These are phyloP conservation scores for Salvia sclarea DNA, from an alignment of 305 asterid species.

Conservation along the genomic window DNA sequence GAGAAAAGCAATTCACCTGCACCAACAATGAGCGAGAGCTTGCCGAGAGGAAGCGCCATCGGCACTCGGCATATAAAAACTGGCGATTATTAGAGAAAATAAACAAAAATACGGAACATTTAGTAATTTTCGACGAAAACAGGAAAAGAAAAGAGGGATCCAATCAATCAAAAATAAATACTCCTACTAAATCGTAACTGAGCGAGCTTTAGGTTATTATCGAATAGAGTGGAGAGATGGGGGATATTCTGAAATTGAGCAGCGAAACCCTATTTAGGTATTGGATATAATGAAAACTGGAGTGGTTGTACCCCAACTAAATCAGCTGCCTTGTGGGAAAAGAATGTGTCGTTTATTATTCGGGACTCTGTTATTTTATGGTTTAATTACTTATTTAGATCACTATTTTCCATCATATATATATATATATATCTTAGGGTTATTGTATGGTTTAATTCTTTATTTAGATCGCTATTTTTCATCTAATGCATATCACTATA, in stretches of 20 bases:
- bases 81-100: slow-evolving; percentile 19
- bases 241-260: slow-evolving; percentile 13
- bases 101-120: slow-evolving; percentile 28
- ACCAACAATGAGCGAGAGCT: slow-evolving; percentile 79
- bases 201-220: not conserved
- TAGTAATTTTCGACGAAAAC: no score
- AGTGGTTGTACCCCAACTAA: slow-evolving; percentile 15
- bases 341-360: not conserved
- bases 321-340: not conserved
- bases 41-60: slow-evolving; percentile 90
- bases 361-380: not conserved
- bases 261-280: slow-evolving; percentile 39
- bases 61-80: slow-evolving; percentile 29
- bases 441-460: no score
- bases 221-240: slow-evolving; percentile 1
- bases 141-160: not conserved
- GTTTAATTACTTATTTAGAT: not conserved
- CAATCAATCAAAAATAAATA: not conserved
- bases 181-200: not conserved
- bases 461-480: no score
- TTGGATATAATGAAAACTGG: slow-evolving; percentile 6
- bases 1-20: slow-evolving; percentile 55
- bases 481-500: no score
- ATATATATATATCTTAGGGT: no score
- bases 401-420: no score